Evolutionary conservation across 2,329 filamentous ascomycete genomes (phyloP), one percentile per base, ranked within the genome.

Genomic region (Ceratocystis smalleyi): DNA sequence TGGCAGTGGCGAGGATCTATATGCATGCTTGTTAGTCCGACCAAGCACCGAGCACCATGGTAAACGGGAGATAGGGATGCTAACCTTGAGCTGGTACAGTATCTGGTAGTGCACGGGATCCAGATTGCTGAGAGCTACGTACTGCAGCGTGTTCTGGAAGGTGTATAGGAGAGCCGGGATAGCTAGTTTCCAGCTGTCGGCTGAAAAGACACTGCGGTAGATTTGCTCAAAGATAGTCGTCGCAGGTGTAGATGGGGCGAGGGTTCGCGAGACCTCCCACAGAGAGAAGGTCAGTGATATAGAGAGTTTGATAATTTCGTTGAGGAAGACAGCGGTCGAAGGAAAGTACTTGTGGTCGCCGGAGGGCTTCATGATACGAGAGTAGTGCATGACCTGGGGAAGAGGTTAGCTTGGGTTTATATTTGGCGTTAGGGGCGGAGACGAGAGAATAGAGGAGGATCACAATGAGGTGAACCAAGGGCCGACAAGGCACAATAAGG

Each of bases 31-130:
- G 61, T 66, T 64, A 66, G 55, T 15, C 19, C 47, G 10, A 12
- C 19, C 27, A 10, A 19, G 35, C 35, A 40, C 35, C 12, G 10
- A 40, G 10, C 35, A 40, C 35, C 35, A 40, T 15, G 1, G 24
- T 32, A 43, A 4, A 24, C 17, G 15, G 47, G 19, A 12, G 12
- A 22, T n/a, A 8, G 10, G 19, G 17, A 30, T 17, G 66, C 73
- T n/a, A 70, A 83, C 82, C 78, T 96, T 96, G 65, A 97, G 79
- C 75, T 99, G 92, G 73, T 94, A 95, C 30, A 94, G 83, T 66
- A 96, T 86, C 74, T 96, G 91, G 72, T 96, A 97, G 63, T 92
- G 91, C 3, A 94, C 90, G 0, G 92, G 88, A 70, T 95, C 90
- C 70, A 97, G 75, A 69, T 97, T 96, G 67, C 89, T 90, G 10